Conservation (phyloP, 805 yeast species). For the Nakazawaea holstii region DNA sequence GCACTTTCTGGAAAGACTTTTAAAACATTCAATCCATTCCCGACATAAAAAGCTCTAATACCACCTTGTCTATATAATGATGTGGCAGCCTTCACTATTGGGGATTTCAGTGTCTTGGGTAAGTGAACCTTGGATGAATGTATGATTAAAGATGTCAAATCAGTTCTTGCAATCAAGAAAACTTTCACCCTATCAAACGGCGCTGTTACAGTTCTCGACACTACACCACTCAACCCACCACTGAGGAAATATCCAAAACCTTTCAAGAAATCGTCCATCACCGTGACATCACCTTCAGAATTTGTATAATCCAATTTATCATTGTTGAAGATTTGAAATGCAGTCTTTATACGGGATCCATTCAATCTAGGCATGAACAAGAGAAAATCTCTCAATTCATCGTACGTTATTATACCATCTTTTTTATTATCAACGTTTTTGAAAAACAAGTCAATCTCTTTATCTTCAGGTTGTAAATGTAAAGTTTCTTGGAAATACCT, state of each 20-base stretch:
- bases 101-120: conserved; percentile 50
- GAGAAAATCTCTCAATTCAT: conserved; percentile 81
- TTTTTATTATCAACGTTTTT: conserved; percentile 46
- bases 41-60: conserved; percentile 81
- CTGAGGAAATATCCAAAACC: conserved; percentile 91
- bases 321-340: conserved; percentile 74
- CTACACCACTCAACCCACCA: conserved; percentile 94
- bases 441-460: conserved; percentile 53
- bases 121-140: conserved; percentile 37
- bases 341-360: conserved; percentile 76
- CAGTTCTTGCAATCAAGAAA: conserved; percentile 87
- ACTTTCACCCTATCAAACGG: conserved; percentile 96
- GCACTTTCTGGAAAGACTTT: conserved; percentile 97
- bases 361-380: conserved; percentile 75
- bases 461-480: conserved; percentile 45
- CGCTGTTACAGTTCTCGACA: conserved; percentile 93
- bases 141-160: conserved; percentile 62
- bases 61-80: conserved; percentile 89
- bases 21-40: conserved; percentile 88
- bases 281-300: conserved; percentile 88
- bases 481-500: conserved; percentile 53
- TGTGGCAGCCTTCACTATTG: conserved; percentile 73
- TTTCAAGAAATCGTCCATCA: conserved; percentile 69
- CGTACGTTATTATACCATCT: conserved; percentile 69
- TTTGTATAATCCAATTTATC: conserved; percentile 65